Percentiles rank a stretch among this genome's conserved stretches.
These are phyloP conservation scores for Xylariomycetidae sp. DNA, from an alignment of 2,329 filamentous ascomycete species.

Conservation along the genomic window DNA sequence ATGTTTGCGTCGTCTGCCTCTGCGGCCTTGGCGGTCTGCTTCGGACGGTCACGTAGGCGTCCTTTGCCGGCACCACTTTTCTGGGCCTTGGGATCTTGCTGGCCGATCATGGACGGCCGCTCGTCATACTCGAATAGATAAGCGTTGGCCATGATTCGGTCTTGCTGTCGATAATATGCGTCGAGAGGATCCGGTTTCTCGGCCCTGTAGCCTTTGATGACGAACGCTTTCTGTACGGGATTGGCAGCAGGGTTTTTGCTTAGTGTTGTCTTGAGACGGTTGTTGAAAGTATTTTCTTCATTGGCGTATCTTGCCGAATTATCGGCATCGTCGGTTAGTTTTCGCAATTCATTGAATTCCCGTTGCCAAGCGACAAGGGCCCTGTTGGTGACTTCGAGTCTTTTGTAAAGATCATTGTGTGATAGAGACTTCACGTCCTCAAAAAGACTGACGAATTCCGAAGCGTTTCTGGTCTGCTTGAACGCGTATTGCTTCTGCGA, in stretches of 20 bases:
- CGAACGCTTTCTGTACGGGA: conserved; percentile 46
- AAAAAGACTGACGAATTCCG: conserved; percentile 44
- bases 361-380: conserved; percentile 48
- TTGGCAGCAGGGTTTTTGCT: conserved; percentile 39
- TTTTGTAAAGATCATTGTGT: conserved; percentile 39
- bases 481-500: conserved; percentile 37
- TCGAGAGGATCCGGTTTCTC: conserved; percentile 37
- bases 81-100: conserved; percentile 55
- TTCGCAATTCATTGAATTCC: conserved; percentile 48
- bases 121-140: conserved; percentile 60
- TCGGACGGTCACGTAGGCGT: conserved; percentile 52
- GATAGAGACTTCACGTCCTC: conserved; percentile 47
- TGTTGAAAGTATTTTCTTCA: conserved; percentile 33
- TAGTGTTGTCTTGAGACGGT: conserved; percentile 39
- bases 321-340: conserved; percentile 52
- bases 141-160: conserved; percentile 53
- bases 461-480: conserved; percentile 45
- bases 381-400: conserved; percentile 40
- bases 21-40: conserved; percentile 54
- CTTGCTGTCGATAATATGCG: conserved; percentile 43
- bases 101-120: conserved; percentile 51
- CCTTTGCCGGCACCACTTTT: conserved; percentile 51
- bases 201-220: conserved; percentile 49
- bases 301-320: conserved; percentile 48
- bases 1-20: conserved; percentile 44